Base-by-base conservation (phyloP, 2,329 filamentous ascomycete genomes). In the Botrytis deweyae region DNA sequence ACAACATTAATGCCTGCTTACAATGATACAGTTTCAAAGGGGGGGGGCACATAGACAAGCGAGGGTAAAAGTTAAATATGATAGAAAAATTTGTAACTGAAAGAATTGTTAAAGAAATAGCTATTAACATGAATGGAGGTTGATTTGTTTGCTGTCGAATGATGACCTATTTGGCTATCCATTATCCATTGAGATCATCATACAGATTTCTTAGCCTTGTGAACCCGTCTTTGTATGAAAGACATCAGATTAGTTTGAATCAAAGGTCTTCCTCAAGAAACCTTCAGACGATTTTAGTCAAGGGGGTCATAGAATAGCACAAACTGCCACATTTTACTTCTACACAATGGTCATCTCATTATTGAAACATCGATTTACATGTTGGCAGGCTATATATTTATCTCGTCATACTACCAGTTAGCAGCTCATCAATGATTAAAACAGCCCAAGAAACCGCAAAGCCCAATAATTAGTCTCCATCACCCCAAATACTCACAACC, bases 21-120 rank as follows among this genome's bases (percentile, higher is more conserved):
- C 14, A n/a, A 55, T 29, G 6, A 16, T 55, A 7, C 3, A 3
- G 1, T 8, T 16, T 2, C 2, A 55, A 55, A n/a, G 52, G 3
- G 10, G 3, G 3, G 3, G 8, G 52, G 0, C 52, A 55, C 1
- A 6, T 18, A 55, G 25, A 55, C 1, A 1, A 29, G 52, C 25
- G 12, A 4, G 8, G 10, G 1, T 3, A 1, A 52, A n/a, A 6
- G 10, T 7, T 4, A 0, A n/a, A 7, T 6, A 5, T 16, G 25
- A n/a, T 22, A 25, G 4, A 52, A n/a, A 52, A 52, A 14, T 2
- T 5, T 14, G 25, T 16, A n/a, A n/a, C 1, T 29, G 5, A 55
- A 8, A 55, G 52, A 42, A 42, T 16, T 14, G 12, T 42, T 14
- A 42, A 42, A 42, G 40, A 14, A 42, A 14, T 12, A 42, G 14